These are phyloP conservation scores for Nothomitra cinnamomea DNA, from an alignment of 2,329 filamentous ascomycete species.

Conservation along the genomic window DNA sequence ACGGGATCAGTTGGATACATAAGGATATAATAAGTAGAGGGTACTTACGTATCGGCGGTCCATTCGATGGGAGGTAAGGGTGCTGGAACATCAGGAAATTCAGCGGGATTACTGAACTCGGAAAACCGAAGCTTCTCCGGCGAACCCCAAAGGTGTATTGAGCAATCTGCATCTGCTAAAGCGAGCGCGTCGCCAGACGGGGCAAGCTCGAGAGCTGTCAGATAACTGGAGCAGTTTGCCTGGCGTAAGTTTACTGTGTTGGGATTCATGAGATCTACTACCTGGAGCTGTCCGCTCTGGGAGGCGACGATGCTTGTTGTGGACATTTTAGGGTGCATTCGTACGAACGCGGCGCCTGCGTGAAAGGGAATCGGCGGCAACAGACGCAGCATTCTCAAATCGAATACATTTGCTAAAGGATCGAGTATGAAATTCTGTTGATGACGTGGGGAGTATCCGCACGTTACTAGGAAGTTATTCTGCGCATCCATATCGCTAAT, in stretches of 20 bases:
- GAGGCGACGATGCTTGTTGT: constrained; percentile 91
- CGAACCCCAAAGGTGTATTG: constrained; percentile 77
- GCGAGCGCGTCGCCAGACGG: constrained; percentile 75
- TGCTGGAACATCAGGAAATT: constrained; percentile 53
- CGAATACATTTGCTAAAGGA: constrained; percentile 86
- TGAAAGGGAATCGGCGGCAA: constrained; percentile 85
- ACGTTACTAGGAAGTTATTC: constrained; percentile 88
- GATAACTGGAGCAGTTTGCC: constrained; percentile 56
- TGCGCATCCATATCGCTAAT: constrained; percentile 97
- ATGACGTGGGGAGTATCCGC: constrained; percentile 76
- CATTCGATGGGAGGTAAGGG: constrained; percentile 46
- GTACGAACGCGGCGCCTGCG: constrained; percentile 79
- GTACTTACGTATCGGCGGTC: constrained; percentile 48
- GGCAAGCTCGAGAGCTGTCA: constrained; percentile 71
- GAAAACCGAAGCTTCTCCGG: constrained; percentile 74
- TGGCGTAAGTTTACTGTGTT: constrained; percentile 75
- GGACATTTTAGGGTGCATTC: constrained; percentile 90
- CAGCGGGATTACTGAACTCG: constrained; percentile 59
- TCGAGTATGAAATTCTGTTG: constrained; percentile 70
- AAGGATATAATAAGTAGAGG: neutral
- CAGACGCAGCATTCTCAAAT: constrained; percentile 76
- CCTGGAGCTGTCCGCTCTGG: constrained; percentile 81
- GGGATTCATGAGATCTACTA: constrained; percentile 88
- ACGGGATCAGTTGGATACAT: neutral
- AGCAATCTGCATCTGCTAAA: constrained; percentile 60